phyloP scores from a whole-genome alignment of 768 basidiomycete species.

The Saitozyma sp. region DNA sequence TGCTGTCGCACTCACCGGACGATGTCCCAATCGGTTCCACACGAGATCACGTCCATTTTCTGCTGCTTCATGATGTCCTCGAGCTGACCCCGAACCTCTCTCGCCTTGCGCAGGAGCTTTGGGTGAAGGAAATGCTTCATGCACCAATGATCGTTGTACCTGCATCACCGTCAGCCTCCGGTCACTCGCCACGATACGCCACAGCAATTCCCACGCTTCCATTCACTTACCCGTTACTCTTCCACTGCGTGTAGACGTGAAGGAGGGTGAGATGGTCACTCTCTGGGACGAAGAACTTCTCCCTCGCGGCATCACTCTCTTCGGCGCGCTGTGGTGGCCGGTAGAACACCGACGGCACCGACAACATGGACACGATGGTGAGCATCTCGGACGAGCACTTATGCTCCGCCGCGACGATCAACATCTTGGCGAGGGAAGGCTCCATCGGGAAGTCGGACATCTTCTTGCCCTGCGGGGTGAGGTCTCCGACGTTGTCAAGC shows the following conservation, averaged over 20 bases:
- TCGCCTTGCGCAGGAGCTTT: slow-evolving; percentile 87
- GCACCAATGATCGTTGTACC: slow-evolving; percentile 90
- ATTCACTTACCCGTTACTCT: slow-evolving; percentile 75
- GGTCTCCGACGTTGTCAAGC: slow-evolving; percentile 93
- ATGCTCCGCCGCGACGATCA: slow-evolving; percentile 91
- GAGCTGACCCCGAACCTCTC: slow-evolving; percentile 91
- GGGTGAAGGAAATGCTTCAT: slow-evolving; percentile 95
- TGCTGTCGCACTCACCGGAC: slow-evolving; percentile 60
- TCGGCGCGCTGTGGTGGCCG: slow-evolving; percentile 96
- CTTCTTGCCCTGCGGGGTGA: slow-evolving; percentile 86
- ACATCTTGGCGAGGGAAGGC: slow-evolving; percentile 98
- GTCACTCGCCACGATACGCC: neutral
- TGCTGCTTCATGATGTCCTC: slow-evolving; percentile 99
- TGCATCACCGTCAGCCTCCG: slow-evolving; percentile 47
- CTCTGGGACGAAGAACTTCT: slow-evolving; percentile 98
- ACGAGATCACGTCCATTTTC: slow-evolving; percentile 89
- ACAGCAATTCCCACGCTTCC: neutral
- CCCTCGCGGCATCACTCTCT: slow-evolving; percentile 93
- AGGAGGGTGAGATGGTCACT: slow-evolving; percentile 93
- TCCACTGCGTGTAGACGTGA: slow-evolving; percentile 99
- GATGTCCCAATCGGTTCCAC: slow-evolving; percentile 92
- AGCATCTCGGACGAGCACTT: slow-evolving; percentile 93
- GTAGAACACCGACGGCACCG: slow-evolving; percentile 96
- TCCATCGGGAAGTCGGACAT: slow-evolving; percentile 99
- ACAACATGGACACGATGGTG: slow-evolving; percentile 98